Base-by-base conservation (phyloP, 2,329 filamentous ascomycete genomes). In the Trichophyton equinum region DNA sequence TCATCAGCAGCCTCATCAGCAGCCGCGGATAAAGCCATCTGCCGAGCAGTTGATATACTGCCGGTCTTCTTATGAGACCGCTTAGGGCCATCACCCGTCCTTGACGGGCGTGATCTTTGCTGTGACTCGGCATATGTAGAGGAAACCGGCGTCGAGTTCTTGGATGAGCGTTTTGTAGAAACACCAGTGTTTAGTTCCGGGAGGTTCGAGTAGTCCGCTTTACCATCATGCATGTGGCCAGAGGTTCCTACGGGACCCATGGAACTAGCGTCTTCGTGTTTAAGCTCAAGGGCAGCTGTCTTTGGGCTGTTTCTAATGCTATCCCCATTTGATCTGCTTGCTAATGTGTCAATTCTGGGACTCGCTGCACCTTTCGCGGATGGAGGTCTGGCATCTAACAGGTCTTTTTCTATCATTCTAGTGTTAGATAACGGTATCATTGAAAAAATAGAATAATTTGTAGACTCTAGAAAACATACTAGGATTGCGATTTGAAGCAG, bases 401-500 rank as follows among this genome's bases (percentile, higher is more conserved):
- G 56, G 44, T 60, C 62, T 63, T 63, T 63, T 60, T 63, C 62
- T 63, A 47, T 51, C 60, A 40, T 58, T n/a, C 58, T 33, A 20
- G 51, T 22, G 62, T 63, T 62, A 63, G 62, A 63, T 15, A 30
- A 30, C 5, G 25, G 27, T 25, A 57, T 49, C 18, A 64, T 44
- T 13, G 42, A 49, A 42, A n/a, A 15, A 4, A 22, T 18, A 22
- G 22, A 18, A 15, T 9, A 56, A 20, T 57, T 53, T 63, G 67
- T 69, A 70, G 53, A 59, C 67, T 36, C 65, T 67, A 58, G 68
- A 63, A 27, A 73, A 72, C 62, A 66, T 70, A 67, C 73, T 77
- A 61, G 81, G 82, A 68, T 71, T 64, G 65, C 84, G 86, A 65
- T 78, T 85, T 2, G 85, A 82, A 9, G 82, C 77, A 1, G 83